phyloP scores from a whole-genome alignment of 306 rosid species.

The Vicia sativa region DNA sequence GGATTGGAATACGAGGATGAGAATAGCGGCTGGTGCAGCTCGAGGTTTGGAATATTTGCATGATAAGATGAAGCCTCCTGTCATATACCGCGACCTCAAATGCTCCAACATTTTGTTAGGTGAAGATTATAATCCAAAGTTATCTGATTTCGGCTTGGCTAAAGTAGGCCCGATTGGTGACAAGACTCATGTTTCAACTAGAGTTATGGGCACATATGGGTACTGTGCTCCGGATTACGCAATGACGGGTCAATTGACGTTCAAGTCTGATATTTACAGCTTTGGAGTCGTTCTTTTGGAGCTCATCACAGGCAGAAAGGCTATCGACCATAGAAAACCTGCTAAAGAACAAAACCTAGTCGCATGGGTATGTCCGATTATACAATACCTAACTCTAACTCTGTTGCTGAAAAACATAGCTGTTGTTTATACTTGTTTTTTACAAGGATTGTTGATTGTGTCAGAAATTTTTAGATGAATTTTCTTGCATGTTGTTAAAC shows the following conservation, averaged over 20 bases:
- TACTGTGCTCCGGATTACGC: constrained; percentile 99
- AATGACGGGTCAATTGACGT: constrained; percentile 96
- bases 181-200: constrained; percentile 89
- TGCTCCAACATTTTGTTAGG: constrained; percentile 92
- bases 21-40: constrained; percentile 92
- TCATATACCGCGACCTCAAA: constrained; percentile 91
- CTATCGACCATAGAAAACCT: constrained; percentile 60
- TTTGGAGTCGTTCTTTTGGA: constrained; percentile 98
- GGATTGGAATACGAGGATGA: constrained; percentile 94
- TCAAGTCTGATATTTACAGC: constrained; percentile 93
- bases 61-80: constrained; percentile 78
- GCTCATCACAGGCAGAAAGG: constrained; percentile 89
- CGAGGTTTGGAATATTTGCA: constrained; percentile 95
- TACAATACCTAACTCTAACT: neutral
- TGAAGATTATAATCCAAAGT: constrained; percentile 71
- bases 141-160: constrained; percentile 95
- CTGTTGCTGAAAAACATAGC: constrained; percentile 15
- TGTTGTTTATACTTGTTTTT: constrained; percentile 18
- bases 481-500: neutral
- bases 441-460: neutral
- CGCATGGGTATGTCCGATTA: constrained; percentile 76
- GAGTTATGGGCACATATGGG: constrained; percentile 98
- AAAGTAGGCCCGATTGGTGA: constrained; percentile 96
- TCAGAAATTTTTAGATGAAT: constrained; percentile 1
- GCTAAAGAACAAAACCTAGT: constrained; percentile 79